Evolutionary conservation across 2,329 filamentous ascomycete genomes (phyloP).

Genomic region (Ophiostoma ulmi): DNA sequence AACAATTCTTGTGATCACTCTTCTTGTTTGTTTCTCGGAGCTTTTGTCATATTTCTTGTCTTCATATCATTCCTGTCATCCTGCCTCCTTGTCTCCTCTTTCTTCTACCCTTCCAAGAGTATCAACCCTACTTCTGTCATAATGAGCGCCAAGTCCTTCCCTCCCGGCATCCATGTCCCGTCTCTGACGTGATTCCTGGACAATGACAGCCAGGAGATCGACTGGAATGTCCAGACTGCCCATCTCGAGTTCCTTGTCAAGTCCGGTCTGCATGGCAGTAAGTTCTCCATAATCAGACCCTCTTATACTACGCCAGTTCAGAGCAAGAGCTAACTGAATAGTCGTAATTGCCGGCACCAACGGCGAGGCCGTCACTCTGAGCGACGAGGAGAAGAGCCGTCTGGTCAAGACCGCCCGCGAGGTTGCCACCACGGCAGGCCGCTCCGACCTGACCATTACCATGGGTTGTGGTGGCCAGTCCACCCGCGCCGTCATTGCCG

Average conservation of each 20-base stretch:
- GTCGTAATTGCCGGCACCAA: constrained; percentile 38
- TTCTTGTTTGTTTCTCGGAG: not conserved
- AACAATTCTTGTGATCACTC: not conserved
- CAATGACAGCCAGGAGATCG: constrained; percentile 46
- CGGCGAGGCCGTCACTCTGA: constrained; percentile 67
- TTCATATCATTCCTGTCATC: not conserved
- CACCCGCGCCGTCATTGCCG: constrained; percentile 48
- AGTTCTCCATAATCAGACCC: not conserved
- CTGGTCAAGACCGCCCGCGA: constrained; percentile 58
- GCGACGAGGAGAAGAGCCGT: constrained; percentile 56
- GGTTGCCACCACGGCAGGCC: constrained; percentile 53
- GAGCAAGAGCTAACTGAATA: not conserved
- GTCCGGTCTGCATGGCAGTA: constrained; percentile 31
- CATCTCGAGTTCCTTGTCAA: constrained; percentile 51
- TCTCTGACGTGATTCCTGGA: constrained; percentile 51
- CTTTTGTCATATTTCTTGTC: not conserved
- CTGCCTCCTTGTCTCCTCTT: not conserved
- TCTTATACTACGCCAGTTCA: no score
- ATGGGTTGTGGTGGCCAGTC: constrained; percentile 62
- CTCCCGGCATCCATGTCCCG: constrained; percentile 53
- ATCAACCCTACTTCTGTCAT: not conserved
- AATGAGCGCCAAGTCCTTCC: constrained; percentile 27
- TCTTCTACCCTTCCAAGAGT: not conserved
- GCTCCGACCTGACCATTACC: constrained; percentile 56
- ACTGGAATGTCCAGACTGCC: constrained; percentile 50